Conservation (phyloP, 2,329 filamentous ascomycete species). For the Fusarium acutatum region DNA sequence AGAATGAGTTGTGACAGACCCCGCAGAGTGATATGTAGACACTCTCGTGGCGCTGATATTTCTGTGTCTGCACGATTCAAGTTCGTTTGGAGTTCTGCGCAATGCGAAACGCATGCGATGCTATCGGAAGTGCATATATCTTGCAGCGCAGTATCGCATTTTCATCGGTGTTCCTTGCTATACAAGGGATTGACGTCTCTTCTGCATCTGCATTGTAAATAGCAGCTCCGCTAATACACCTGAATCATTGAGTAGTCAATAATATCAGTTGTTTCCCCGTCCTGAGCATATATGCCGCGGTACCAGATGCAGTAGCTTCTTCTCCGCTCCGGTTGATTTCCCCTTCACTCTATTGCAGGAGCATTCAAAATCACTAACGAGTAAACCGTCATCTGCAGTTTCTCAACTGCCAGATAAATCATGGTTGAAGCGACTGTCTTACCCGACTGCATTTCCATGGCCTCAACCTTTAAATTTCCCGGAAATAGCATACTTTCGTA, state of each 20-base stretch:
- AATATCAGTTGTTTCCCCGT: neutral
- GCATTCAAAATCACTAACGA: too few species aligned
- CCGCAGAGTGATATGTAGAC: neutral
- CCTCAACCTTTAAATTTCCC: neutral
- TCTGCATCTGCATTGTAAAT: neutral
- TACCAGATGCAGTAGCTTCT: fast-evolving
- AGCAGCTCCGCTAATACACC: fast-evolving
- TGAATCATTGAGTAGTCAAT: neutral
- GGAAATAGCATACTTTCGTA: neutral
- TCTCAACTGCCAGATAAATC: neutral
- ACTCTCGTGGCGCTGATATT: neutral
- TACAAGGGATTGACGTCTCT: neutral
- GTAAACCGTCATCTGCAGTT: fast-evolving
- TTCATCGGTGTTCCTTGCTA: neutral
- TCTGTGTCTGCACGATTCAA: neutral
- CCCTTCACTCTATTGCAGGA: too few species aligned
- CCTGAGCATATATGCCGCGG: fast-evolving
- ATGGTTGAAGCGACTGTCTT: neutral
- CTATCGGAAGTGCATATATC: neutral
- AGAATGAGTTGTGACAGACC: neutral
- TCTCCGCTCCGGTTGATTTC: neutral
- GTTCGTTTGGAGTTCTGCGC: neutral
- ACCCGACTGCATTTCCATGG: too few species aligned
- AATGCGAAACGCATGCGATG: neutral
- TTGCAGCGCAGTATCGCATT: neutral